Evolutionary conservation across 192 early-diverging fungal species (phyloP).

Genomic region (Coemansia sp.): DNA sequence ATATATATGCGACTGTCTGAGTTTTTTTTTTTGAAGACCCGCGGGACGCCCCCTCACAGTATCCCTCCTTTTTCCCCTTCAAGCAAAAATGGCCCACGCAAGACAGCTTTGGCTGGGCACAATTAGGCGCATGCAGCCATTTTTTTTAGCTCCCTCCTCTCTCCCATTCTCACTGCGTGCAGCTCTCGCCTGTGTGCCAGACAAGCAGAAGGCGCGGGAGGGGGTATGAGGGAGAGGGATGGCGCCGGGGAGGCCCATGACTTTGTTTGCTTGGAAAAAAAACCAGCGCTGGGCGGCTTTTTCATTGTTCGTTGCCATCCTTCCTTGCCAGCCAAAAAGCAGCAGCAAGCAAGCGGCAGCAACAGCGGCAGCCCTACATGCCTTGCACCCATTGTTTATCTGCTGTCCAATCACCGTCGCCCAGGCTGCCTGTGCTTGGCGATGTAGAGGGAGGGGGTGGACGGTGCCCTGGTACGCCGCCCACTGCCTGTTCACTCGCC

Average conservation of each 20-base stretch:
- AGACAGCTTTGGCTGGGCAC: background rate
- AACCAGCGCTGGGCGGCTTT: conserved; percentile 1
- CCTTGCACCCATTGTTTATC: conserved; percentile 35
- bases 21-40: conserved; percentile 13
- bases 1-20: conserved; percentile 1
- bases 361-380: conserved; percentile 6
- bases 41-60: background rate
- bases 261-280: conserved; percentile 3
- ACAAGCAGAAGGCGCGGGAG: background rate
- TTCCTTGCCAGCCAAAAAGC: background rate
- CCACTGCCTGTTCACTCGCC: conserved; percentile 1
- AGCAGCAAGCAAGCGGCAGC: background rate
- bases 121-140: background rate
- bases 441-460: background rate
- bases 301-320: background rate
- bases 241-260: conserved; percentile 10
- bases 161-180: background rate
- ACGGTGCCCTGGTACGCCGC: background rate
- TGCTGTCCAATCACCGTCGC: conserved; percentile 27
- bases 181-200: background rate
- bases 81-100: background rate
- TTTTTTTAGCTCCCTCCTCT: background rate
- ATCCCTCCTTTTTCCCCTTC: conserved; percentile 5
- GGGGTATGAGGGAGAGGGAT: background rate
- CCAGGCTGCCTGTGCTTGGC: background rate